These are phyloP conservation scores for Hyaloscypha variabilis DNA, from an alignment of 495 filamentous ascomycete genomes.

Conservation along the genomic window DNA sequence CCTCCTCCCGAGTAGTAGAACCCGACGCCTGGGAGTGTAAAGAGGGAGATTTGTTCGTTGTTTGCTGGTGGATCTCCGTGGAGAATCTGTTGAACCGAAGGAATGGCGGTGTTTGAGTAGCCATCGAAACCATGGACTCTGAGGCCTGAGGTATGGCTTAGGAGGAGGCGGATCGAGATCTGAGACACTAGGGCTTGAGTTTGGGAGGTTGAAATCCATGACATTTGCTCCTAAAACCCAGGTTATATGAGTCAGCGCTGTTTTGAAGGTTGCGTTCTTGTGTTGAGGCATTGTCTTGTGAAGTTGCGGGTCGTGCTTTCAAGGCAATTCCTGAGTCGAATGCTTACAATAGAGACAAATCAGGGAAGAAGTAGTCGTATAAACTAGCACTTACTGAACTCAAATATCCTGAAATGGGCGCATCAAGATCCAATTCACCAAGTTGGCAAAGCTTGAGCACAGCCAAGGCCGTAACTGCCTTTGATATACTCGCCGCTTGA, in stretches of 20 bases:
- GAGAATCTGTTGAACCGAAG: slow-evolving; percentile 20
- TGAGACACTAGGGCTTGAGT: neutral
- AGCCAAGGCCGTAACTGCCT: slow-evolving; percentile 10
- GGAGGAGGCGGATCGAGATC: slow-evolving; percentile 30
- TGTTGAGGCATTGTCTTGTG: no score
- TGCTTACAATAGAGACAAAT: no score
- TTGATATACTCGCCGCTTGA: slow-evolving; percentile 14
- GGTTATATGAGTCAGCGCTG: no score
- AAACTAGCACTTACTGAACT: no score
- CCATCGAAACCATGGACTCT: slow-evolving; percentile 28
- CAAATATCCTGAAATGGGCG: neutral
- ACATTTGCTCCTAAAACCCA: slow-evolving; percentile 10
- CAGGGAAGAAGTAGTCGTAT: no score
- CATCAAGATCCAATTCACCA: slow-evolving; percentile 8
- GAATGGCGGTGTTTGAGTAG: slow-evolving; percentile 23
- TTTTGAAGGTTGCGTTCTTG: no score
- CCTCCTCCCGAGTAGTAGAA: slow-evolving; percentile 35
- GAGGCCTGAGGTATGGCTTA: slow-evolving; percentile 34
- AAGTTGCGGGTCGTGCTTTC: no score
- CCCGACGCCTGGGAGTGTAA: slow-evolving; percentile 24
- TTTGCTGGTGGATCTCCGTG: slow-evolving; percentile 28
- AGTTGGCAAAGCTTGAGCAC: slow-evolving; percentile 11
- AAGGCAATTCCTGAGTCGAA: no score
- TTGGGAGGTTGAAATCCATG: slow-evolving; percentile 11
- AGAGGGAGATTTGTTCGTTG: slow-evolving; percentile 26